phyloP scores from a whole-genome alignment of 306 rosid species.

The Cucurbita moschata region DNA sequence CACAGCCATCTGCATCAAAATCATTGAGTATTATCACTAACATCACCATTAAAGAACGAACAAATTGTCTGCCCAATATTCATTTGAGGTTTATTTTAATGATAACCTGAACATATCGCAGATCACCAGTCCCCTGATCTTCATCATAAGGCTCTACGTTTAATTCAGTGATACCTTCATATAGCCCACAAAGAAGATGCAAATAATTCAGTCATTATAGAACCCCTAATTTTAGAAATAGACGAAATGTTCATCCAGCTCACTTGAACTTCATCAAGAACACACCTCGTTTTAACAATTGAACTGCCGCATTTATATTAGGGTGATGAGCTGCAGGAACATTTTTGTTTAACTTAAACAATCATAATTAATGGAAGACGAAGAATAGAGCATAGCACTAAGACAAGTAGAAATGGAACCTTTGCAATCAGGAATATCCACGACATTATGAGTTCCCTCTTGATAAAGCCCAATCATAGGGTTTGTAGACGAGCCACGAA shows the following conservation, averaged over 20 bases:
- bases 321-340: conserved; percentile 86
- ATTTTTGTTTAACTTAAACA: neutral
- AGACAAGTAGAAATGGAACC: conserved; percentile 22
- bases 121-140: conserved; percentile 71
- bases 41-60: neutral
- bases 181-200: neutral
- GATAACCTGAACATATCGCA: conserved; percentile 77
- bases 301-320: conserved; percentile 71
- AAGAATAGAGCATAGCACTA: neutral
- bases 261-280: neutral
- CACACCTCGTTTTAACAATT: conserved; percentile 57
- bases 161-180: conserved; percentile 50
- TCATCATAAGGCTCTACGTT: conserved; percentile 55
- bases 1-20: conserved; percentile 78
- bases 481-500: conserved; percentile 51
- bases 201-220: neutral
- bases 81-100: neutral
- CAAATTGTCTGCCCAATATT: neutral
- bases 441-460: conserved; percentile 82
- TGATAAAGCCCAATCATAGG: conserved; percentile 79
- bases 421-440: conserved; percentile 78
- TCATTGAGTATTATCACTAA: conserved; percentile 4
- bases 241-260: neutral
- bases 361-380: neutral
- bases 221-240: neutral